A percentile compares a stretch with the other conserved stretches of the same genome.
These are phyloP conservation scores for Chaetomiaceae sp. DNA, from an alignment of 2,329 filamentous ascomycete genomes.

Conservation along the genomic window DNA sequence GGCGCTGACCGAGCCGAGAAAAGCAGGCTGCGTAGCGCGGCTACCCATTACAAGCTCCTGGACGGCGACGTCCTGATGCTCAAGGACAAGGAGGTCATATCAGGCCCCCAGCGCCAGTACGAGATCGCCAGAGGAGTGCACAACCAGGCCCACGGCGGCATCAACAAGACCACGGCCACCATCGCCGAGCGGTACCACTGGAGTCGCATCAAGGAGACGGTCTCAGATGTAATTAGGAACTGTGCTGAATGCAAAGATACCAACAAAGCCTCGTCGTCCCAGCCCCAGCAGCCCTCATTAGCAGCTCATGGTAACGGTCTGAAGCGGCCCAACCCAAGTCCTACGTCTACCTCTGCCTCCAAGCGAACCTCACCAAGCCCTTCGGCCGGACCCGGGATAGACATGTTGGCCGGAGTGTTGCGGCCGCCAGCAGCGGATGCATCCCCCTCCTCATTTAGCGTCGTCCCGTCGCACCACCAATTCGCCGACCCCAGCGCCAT, in stretches of 20 bases:
- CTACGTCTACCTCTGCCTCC: slow-evolving; percentile 17
- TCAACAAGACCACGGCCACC: slow-evolving; percentile 95
- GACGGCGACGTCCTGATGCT: slow-evolving; percentile 82
- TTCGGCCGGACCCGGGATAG: slow-evolving; percentile 11
- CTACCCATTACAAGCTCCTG: slow-evolving; percentile 87
- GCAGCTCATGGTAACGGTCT: slow-evolving; percentile 14
- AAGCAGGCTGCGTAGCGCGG: slow-evolving; percentile 85
- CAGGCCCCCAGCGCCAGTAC: slow-evolving; percentile 83
- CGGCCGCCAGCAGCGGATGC: slow-evolving; percentile 18
- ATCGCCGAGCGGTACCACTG: slow-evolving; percentile 95
- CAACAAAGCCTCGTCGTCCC: slow-evolving; percentile 47
- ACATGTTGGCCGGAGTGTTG: too few species aligned
- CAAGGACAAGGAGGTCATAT: slow-evolving; percentile 95
- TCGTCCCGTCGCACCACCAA: slow-evolving; percentile 38
- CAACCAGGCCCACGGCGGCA: slow-evolving; percentile 73
- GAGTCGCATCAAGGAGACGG: slow-evolving; percentile 97
- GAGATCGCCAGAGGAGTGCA: slow-evolving; percentile 81
- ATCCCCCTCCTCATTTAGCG: slow-evolving; percentile 27
- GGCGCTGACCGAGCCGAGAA: slow-evolving; percentile 94
- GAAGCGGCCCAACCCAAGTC: slow-evolving; percentile 24
- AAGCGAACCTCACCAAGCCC: slow-evolving; percentile 27
- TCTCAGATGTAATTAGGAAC: slow-evolving; percentile 88
- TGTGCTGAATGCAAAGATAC: slow-evolving; percentile 85
- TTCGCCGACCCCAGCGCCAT: slow-evolving; percentile 44
- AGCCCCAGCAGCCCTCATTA: slow-evolving; percentile 16